Conservation (phyloP, 2,329 filamentous ascomycete species). For the Metarhizium rileyi region DNA sequence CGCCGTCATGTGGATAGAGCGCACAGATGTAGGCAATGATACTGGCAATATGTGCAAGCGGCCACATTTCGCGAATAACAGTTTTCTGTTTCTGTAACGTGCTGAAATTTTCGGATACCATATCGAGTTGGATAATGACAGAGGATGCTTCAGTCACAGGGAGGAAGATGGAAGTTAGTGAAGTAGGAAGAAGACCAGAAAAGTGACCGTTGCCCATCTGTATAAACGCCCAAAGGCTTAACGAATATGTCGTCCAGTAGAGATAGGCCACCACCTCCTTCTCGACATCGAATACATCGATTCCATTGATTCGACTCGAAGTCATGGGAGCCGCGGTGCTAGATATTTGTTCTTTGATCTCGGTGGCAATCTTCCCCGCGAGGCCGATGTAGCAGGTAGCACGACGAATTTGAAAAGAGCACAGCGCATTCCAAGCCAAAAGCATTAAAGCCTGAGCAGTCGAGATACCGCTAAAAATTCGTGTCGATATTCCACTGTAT, state of each 20-base stretch:
- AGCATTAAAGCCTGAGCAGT: constrained; percentile 25
- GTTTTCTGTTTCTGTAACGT: constrained; percentile 25
- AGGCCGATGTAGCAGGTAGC: constrained; percentile 26
- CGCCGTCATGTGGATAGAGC: constrained; percentile 14
- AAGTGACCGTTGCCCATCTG: constrained; percentile 21
- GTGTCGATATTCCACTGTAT: constrained; percentile 20
- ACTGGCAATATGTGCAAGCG: constrained; percentile 22
- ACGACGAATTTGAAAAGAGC: constrained; percentile 20
- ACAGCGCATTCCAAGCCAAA: constrained; percentile 27
- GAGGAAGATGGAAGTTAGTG: constrained; percentile 18
- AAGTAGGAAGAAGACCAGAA: constrained; percentile 14
- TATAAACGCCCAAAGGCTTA: constrained; percentile 28
- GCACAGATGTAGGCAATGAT: constrained; percentile 21
- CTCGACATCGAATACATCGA: constrained; percentile 30
- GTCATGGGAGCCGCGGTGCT: constrained; percentile 16
- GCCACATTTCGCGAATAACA: constrained; percentile 25
- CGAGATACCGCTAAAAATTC: constrained; percentile 22
- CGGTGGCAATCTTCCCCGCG: constrained; percentile 19
- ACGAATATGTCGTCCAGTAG: constrained; percentile 29
- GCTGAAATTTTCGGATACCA: constrained; percentile 27
- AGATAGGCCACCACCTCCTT: constrained; percentile 28
- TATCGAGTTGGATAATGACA: constrained; percentile 22
- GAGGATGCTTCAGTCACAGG: constrained; percentile 20
- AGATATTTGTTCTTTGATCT: constrained; percentile 22
- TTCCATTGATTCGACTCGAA: constrained; percentile 29